Base-by-base conservation (phyloP, 148 eudicot species). In the Chenopodium album region DNA sequence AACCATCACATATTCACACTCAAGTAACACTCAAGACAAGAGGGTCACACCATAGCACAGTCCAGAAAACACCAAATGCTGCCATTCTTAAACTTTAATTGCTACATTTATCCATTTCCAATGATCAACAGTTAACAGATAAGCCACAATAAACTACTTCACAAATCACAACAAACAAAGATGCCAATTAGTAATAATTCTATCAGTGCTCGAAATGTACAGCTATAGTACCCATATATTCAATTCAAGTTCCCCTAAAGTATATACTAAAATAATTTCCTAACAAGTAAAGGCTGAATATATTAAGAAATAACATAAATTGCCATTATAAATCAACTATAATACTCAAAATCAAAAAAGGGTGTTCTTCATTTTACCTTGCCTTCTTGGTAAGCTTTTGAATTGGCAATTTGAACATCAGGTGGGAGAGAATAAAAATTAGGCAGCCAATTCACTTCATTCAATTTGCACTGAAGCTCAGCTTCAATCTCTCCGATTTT, bases 311-410 rank as follows among this genome's bases (percentile, higher is more conserved):
- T 9, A 50, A 50, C 12, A 50, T 9, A 50, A 50, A 11, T 10
- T 50, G 13, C 54, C 2, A 50, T 50, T 50, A 50, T 13, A 10
- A 9, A 50, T 11, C 54, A 50, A 50, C 54, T 16, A 50, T 50
- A 50, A 50, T 50, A 3, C 54, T 50, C 54, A 50, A 50, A 50
- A 48, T 48, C 1, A 37, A 37, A 37, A 37, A 37, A 37, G 0
- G 7, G 9, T 50, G 14, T 50, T 50, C 54, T 50, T 11, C 54
- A 9, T 69, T 46, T 81, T 72, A 95, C 98, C 98, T 90, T 93
- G 76, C 97, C 99, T 79, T 92, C 86, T 79, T 79, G 93, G 79
- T 95, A 95, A 46, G 93, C 92, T 84, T 88, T 90, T 20, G 93
- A 84, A 79, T 78, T 88, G 20, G 97, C 97, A 85, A 95, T 95